phyloP scores from a whole-genome alignment of 768 basidiomycete species.

The Lanmaoa rubissima region DNA sequence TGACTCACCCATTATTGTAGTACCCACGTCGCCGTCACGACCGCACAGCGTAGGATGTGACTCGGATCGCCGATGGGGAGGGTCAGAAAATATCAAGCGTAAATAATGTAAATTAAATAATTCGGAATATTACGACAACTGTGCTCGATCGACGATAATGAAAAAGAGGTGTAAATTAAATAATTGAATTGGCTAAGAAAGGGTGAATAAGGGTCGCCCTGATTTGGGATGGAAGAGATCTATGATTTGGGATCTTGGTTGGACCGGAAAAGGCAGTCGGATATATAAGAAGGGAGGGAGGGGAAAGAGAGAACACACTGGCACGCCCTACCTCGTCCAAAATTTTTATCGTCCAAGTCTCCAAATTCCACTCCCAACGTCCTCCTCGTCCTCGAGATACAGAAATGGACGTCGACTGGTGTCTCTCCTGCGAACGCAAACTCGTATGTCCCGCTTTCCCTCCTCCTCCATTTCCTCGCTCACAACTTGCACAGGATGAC shows the following conservation, averaged over 20 bases:
- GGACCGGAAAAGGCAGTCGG: constrained; percentile 22
- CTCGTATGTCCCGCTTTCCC: constrained; percentile 41
- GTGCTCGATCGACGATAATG: constrained; percentile 36
- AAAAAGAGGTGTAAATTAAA: constrained; percentile 32
- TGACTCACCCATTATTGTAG: constrained; percentile 11
- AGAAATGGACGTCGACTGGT: constrained; percentile 69
- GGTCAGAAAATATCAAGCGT: constrained; percentile 2
- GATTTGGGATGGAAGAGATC: constrained; percentile 18
- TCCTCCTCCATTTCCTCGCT: background rate
- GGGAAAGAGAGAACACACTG: background rate
- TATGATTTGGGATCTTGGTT: constrained; percentile 19
- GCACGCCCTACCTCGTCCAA: constrained; percentile 18
- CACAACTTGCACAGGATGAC: constrained; percentile 17
- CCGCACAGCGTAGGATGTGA: background rate
- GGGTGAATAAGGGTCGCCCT: constrained; percentile 18
- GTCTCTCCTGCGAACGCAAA: constrained; percentile 60
- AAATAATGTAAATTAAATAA: constrained; percentile 14
- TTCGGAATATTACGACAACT: constrained; percentile 17
- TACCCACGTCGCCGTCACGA: constrained; percentile 12
- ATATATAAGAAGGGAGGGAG: constrained; percentile 29
- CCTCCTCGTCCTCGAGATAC: background rate
- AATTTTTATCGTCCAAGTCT: constrained; percentile 12
- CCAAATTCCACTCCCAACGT: background rate
- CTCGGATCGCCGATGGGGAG: constrained; percentile 4
- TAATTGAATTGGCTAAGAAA: constrained; percentile 28